Base-by-base conservation (phyloP, 768 basidiomycete genomes). In the Russula earlei region DNA sequence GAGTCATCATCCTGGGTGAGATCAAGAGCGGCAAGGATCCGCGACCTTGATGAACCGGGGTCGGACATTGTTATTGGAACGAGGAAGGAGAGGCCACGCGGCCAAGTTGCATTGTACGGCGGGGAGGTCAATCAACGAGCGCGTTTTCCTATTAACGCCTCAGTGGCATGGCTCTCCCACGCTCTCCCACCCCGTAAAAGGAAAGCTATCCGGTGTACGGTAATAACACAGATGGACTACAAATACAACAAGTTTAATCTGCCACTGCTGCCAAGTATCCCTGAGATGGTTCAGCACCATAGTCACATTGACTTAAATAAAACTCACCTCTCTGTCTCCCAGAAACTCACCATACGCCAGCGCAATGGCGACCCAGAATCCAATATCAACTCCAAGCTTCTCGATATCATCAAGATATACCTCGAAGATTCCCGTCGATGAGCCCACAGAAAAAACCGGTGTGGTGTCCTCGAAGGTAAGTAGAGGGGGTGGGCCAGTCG, bases 311-410 rank as follows among this genome's bases (percentile, higher is more conserved):
- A 49, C n/a, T 27, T 11, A n/a, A 17, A 24, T 34, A 19, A 22
- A 49, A 25, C 83, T 58, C 60, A 87, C 89, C 73, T 89, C 87
- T 63, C 86, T 75, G 61, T 90, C 87, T 63, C 78, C 79, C 62
- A 91, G 67, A 64, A 87, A 91, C 56, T 87, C 86, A 12, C 87
- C 68, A 66, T 89, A 91, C 3, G 85, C 82, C 63, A 90, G 66
- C 0, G 82, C 82, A 38, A 87, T 72, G 0, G 85, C 79, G 43
- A 91, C 75, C 83, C 87, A 91, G 65, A 91, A 91, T 51, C 82
- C 82, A 25, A 78, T 77, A 46, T 88, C 85, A 27, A 91, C 79
- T 14, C 87, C 89, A 22, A 88, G 64, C 29, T 75, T 67, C 17
- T 71, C 67, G 50, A 81, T 80, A 56, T 84, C 77, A 4, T 72